These are phyloP conservation scores for Tuber microsphaerosporum DNA, from an alignment of 495 filamentous ascomycete species.

Conservation along the genomic window DNA sequence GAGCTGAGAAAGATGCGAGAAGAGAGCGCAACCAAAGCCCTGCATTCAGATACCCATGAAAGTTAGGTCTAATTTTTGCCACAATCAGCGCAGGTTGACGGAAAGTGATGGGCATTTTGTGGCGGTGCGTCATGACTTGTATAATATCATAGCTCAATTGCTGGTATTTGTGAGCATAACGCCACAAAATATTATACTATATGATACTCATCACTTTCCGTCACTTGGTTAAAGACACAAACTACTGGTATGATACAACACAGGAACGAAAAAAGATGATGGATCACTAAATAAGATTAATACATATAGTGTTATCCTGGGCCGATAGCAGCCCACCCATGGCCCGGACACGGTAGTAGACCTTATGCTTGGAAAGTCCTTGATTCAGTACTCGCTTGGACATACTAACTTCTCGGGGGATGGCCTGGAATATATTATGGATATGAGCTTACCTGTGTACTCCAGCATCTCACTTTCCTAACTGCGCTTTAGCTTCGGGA, in stretches of 20 bases:
- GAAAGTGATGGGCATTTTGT: not conserved
- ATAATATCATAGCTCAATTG: not conserved
- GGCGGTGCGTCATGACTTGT: not conserved
- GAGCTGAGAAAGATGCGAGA: not conserved
- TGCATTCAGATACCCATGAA: not conserved
- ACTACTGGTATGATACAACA: not conserved
- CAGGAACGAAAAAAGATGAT: not conserved
- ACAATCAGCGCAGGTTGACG: not conserved
- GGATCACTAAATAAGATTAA: not conserved
- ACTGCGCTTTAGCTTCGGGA: too few species aligned
- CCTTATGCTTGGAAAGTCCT: not conserved
- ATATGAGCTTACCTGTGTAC: not conserved
- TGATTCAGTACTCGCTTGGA: not conserved
- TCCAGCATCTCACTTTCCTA: not conserved
- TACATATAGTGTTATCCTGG: not conserved
- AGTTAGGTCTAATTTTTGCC: not conserved
- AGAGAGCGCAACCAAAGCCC: not conserved
- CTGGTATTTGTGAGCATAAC: not conserved
- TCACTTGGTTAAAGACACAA: not conserved
- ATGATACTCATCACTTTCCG: not conserved
- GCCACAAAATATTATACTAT: not conserved
- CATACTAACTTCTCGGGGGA: not conserved
- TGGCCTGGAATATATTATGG: not conserved
- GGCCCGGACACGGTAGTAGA: not conserved
- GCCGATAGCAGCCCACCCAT: not conserved